Percentiles rank a stretch among this genome's conserved stretches.
Conservation (phyloP, 768 basidiomycete genomes). For the Candolleomyces efflorescens region DNA sequence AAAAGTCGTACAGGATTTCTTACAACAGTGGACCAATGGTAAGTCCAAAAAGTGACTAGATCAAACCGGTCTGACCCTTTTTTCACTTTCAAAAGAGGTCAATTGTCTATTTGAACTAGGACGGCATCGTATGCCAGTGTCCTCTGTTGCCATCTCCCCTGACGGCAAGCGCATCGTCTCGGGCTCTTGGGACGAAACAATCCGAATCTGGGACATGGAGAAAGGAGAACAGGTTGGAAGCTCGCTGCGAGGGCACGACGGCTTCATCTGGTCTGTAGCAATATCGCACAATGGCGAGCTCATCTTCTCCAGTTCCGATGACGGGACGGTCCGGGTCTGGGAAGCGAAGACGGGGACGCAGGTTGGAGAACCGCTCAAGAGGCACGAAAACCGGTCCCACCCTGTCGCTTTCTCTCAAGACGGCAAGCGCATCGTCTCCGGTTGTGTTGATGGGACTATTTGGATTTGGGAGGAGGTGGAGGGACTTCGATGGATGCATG, state of each 20-base stretch:
- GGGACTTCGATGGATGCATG: slow-evolving; percentile 7
- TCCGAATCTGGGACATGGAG: too few relatives aligned
- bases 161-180: too few relatives aligned
- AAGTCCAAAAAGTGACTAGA: too few relatives aligned
- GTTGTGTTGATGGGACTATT: slow-evolving; percentile 17
- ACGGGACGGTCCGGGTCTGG: slow-evolving; percentile 22
- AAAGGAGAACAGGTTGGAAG: too few relatives aligned
- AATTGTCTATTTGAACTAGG: too few relatives aligned
- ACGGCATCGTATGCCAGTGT: too few relatives aligned
- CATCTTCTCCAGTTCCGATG: slow-evolving; percentile 19
- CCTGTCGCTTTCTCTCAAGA: slow-evolving; percentile 17
- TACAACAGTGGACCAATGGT: too few relatives aligned
- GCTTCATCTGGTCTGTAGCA: slow-evolving; percentile 3
- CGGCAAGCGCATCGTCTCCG: slow-evolving; percentile 14
- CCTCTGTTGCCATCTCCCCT: too few relatives aligned
- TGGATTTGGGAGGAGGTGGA: slow-evolving; percentile 12
- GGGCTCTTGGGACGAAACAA: too few relatives aligned
- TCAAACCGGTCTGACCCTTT: too few relatives aligned
- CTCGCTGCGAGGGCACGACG: not conserved
- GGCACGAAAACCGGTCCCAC: slow-evolving; percentile 12
- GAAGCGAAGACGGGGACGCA: slow-evolving; percentile 14
- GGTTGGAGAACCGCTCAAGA: slow-evolving; percentile 18
- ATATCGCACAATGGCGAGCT: slow-evolving; percentile 17
- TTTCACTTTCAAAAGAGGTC: too few relatives aligned
- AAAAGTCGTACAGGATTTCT: too few relatives aligned